These are phyloP conservation scores for Fusarium aywerte DNA, from an alignment of 2,329 filamentous ascomycete genomes.

Conservation along the genomic window DNA sequence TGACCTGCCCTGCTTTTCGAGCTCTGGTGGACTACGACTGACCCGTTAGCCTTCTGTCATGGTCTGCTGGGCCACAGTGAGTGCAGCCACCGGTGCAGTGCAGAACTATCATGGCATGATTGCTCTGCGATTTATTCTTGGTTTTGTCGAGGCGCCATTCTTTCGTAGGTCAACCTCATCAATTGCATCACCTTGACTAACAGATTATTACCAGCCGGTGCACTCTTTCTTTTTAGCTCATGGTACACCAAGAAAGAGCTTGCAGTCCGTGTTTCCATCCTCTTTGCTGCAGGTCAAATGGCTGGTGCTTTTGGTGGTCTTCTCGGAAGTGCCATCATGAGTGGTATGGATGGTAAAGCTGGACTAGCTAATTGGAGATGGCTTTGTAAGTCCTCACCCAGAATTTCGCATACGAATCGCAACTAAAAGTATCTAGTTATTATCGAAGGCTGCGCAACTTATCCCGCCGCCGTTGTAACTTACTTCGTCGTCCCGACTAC, in stretches of 20 bases:
- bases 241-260: slow-evolving; percentile 65
- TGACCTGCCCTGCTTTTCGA: background rate
- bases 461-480: slow-evolving; percentile 8
- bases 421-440: background rate
- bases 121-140: slow-evolving; percentile 14
- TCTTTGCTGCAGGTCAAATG: slow-evolving; percentile 75
- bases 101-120: slow-evolving; percentile 11
- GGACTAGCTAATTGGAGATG: slow-evolving; percentile 71
- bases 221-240: slow-evolving; percentile 13
- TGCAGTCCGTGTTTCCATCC: slow-evolving; percentile 70
- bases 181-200: no score
- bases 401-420: background rate
- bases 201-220: background rate
- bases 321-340: slow-evolving; percentile 71
- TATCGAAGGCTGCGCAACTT: slow-evolving; percentile 14
- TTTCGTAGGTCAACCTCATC: background rate
- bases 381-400: slow-evolving; percentile 29
- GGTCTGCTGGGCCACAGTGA: slow-evolving; percentile 18
- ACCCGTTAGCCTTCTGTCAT: slow-evolving; percentile 3
- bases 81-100: slow-evolving; percentile 51
- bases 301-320: slow-evolving; percentile 78
- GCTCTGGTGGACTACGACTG: background rate
- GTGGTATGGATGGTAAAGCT: slow-evolving; percentile 69
- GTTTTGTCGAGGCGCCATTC: slow-evolving; percentile 15
- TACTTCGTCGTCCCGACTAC: slow-evolving; percentile 22